Evolutionary conservation across 441 rosid species (phyloP), one percentile per base, ranked within the genome.

Genomic region (Lepidium campestre): DNA sequence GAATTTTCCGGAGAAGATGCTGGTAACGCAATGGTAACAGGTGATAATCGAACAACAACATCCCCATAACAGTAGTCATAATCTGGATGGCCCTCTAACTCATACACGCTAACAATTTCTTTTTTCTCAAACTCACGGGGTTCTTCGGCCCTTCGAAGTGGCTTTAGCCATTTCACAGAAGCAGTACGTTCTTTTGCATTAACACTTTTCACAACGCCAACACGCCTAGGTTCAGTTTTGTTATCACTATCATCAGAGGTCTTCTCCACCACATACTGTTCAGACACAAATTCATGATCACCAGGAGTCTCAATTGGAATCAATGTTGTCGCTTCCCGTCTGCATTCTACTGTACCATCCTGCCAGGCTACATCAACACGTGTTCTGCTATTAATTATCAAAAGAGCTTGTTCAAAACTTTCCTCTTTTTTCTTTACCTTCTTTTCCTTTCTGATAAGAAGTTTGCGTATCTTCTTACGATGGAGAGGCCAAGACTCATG

Each of bases 11-110:
- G 67, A 70, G 79, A 63, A 40, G 71, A 73, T 57, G 78, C 37
- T 55, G 82, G 83, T 11, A 53, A 12, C 25, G 82, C 75, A 79
- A 61, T 57, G 22, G 90, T 76, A 73, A 81, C 86, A 12, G 95
- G 90, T 32, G 89, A 81, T 73, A 95, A 76, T 40, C 98, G 87
- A 67, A 91, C 91, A 52, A 95, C 98, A 25, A 90, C 88, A 76
- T 95, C 98, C 15, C 99, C 99, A 78, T 86, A 87, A 63, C 98
- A 88, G 58, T 89, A 95, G 77, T 89, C 98, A 82, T 95, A 95
- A 82, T 95, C 98, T 37, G 86, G 86, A 88, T 95, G 98, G 37
- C 87, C 94, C 73, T 86, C 97, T 68, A 95, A 81, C 77, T 92
- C 99, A 78, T 95, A 95, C 60, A 88, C 97, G 54, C 99, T 95